A percentile compares a stretch with the other conserved stretches of the same genome.
phyloP scores from a whole-genome alignment of 805 yeast species.

The Wickerhamiella australiensis region DNA sequence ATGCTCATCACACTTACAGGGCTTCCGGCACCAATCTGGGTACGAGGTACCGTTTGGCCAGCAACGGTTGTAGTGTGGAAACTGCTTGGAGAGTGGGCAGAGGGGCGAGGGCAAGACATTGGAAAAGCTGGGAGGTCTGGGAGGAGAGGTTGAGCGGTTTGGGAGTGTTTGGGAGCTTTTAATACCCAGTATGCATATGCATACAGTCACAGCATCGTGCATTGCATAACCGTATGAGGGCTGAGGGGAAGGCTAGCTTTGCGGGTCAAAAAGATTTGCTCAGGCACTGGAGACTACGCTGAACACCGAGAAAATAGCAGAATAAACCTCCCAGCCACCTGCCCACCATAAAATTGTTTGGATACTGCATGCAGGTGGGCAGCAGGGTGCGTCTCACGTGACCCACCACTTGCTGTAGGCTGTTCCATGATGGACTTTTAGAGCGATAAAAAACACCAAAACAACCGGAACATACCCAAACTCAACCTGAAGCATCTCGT shows the following conservation, averaged over 20 bases:
- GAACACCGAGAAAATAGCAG: background rate
- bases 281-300: background rate
- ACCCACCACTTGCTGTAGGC: background rate
- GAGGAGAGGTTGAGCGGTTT: no score
- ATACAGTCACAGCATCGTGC: background rate
- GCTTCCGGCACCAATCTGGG: slow-evolving; percentile 13
- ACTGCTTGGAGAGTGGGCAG: slow-evolving; percentile 8
- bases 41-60: slow-evolving; percentile 8
- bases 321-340: no score
- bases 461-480: background rate
- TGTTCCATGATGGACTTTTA: background rate
- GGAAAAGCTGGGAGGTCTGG: no score
- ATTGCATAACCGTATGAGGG: background rate
- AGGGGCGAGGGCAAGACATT: slow-evolving; percentile 11
- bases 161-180: no score
- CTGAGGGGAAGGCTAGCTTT: background rate
- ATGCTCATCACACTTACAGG: slow-evolving; percentile 12
- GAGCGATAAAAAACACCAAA: background rate
- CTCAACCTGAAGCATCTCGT: background rate
- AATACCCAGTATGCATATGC: background rate
- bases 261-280: no score
- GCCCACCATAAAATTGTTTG: no score
- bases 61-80: slow-evolving; percentile 7
- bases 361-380: no score
- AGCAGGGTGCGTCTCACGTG: background rate